Percentiles rank a stretch among this genome's conserved stretches.
Evolutionary conservation across 1,284 basidiomycete species (phyloP).

Genomic region (Ustilago trichophora): DNA sequence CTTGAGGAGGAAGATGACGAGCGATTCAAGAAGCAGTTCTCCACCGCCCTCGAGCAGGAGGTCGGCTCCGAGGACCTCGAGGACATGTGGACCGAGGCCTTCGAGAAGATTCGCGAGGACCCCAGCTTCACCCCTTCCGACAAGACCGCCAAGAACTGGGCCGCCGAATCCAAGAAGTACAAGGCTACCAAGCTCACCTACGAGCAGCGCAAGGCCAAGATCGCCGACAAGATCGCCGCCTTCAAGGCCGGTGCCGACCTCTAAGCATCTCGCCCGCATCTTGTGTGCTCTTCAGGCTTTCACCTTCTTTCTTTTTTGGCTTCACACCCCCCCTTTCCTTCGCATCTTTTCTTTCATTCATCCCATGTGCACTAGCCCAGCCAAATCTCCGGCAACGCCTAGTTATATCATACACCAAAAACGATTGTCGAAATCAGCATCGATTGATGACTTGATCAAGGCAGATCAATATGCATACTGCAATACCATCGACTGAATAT

Average conservation of each 20-base stretch:
- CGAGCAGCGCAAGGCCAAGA: slow-evolving; percentile 71
- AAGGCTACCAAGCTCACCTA: slow-evolving; percentile 77
- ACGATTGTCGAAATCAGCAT: neutral
- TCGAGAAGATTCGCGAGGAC: slow-evolving; percentile 88
- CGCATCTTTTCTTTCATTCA: slow-evolving; percentile 2
- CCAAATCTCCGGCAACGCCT: too few species aligned
- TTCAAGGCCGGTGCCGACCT: slow-evolving; percentile 55
- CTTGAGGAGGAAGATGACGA: slow-evolving; percentile 99
- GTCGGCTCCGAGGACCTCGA: slow-evolving; percentile 96
- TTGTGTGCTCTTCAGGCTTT: neutral
- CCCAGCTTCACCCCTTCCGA: slow-evolving; percentile 89
- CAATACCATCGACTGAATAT: slow-evolving; percentile 12
- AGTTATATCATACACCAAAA: slow-evolving; percentile 5
- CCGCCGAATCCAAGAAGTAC: slow-evolving; percentile 82
- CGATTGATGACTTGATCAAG: too few species aligned
- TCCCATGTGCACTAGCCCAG: too few species aligned
- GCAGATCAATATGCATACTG: slow-evolving; percentile 9
- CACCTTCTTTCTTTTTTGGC: slow-evolving; percentile 9
- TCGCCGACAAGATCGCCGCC: slow-evolving; percentile 61
- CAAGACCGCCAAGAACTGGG: slow-evolving; percentile 86
- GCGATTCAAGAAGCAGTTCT: slow-evolving; percentile 98
- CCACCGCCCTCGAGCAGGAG: slow-evolving; percentile 92
- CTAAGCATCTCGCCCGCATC: neutral
- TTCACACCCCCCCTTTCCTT: slow-evolving; percentile 7
- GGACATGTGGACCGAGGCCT: slow-evolving; percentile 88